phyloP scores from a whole-genome alignment of 106 monocot genomes.

The Triglochin maritima region DNA sequence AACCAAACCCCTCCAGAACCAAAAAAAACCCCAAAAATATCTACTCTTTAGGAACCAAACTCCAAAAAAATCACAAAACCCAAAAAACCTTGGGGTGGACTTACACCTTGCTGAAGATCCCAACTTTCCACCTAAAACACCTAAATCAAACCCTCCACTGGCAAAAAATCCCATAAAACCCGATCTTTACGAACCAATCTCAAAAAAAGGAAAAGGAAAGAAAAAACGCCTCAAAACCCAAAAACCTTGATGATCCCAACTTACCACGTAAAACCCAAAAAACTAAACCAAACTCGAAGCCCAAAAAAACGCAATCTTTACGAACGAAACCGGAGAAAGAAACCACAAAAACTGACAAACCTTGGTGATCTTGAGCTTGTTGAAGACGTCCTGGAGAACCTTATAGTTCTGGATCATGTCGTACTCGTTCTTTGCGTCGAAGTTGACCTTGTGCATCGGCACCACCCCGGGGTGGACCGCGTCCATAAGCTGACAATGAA shows the following conservation, averaged over 20 bases:
- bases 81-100: no score
- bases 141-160: no score
- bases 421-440: constrained; percentile 96
- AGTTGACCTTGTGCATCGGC: constrained; percentile 99
- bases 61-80: no score
- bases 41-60: no score
- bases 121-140: no score
- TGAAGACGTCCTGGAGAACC: constrained; percentile 97
- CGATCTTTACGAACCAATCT: background rate
- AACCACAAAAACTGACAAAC: constrained; percentile 12
- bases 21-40: no score
- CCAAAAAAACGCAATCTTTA: background rate
- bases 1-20: no score
- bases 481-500: constrained; percentile 98
- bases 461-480: constrained; percentile 81
- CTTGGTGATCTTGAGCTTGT: constrained; percentile 98
- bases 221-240: background rate
- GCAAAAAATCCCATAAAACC: background rate
- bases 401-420: constrained; percentile 99
- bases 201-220: background rate
- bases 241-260: no score
- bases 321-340: background rate
- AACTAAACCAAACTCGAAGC: background rate
- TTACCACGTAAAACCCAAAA: no score
- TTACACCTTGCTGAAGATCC: no score